Percentiles rank a stretch among this genome's conserved stretches.
These are phyloP conservation scores for Calcarisporium arbuscula DNA, from an alignment of 2,329 filamentous ascomycete genomes.

Conservation along the genomic window DNA sequence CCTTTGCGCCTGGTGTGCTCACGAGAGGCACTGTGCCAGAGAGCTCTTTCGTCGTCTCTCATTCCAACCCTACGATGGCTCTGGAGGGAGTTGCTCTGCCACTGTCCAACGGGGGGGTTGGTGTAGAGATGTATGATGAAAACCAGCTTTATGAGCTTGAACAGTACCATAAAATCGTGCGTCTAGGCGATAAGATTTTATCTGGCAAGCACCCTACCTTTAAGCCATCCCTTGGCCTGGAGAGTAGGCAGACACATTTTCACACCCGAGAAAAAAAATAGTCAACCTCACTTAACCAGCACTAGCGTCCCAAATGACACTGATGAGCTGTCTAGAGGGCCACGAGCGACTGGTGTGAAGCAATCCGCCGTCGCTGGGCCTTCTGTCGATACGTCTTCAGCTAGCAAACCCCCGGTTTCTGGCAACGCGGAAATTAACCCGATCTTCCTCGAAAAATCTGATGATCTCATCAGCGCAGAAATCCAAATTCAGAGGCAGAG, in stretches of 20 bases:
- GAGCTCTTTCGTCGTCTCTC: too few relatives aligned
- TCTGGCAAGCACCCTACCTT: constrained; percentile 66
- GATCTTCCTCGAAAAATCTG: constrained; percentile 79
- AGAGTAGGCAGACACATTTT: too few relatives aligned
- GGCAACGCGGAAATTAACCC: constrained; percentile 68
- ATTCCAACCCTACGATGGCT: too few relatives aligned
- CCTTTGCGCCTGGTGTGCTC: too few relatives aligned
- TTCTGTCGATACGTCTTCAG: too few relatives aligned
- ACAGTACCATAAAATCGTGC: constrained; percentile 75
- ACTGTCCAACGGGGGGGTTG: constrained; percentile 10
- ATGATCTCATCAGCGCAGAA: constrained; percentile 76
- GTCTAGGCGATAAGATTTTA: constrained; percentile 73
- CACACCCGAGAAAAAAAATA: too few relatives aligned
- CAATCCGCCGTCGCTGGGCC: too few relatives aligned
- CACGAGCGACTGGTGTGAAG: too few relatives aligned
- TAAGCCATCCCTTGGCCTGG: constrained; percentile 43
- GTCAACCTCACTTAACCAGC: too few relatives aligned
- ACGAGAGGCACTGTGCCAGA: too few relatives aligned
- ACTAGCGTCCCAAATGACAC: too few relatives aligned
- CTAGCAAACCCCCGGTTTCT: constrained; percentile 27
- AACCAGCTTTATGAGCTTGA: constrained; percentile 51
- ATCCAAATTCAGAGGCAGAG: constrained; percentile 72
- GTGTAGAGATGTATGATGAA: constrained; percentile 26
- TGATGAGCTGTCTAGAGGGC: too few relatives aligned
- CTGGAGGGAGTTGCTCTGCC: constrained; percentile 15